Base-by-base conservation (phyloP, 75 land plant species). In the Larix kaempferi region DNA sequence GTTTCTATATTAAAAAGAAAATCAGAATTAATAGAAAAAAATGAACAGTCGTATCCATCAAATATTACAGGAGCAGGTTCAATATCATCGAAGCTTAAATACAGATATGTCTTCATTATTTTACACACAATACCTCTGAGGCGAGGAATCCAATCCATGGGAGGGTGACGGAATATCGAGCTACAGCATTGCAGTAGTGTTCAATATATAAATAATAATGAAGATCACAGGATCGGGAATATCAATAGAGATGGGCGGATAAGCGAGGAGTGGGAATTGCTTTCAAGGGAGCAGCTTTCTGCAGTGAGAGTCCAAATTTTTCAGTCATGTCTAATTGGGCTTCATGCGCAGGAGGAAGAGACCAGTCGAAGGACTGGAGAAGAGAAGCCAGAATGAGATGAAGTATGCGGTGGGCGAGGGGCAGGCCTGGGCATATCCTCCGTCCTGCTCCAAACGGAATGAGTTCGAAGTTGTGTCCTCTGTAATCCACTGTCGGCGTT, bases 291-390 rank as follows among this genome's bases (percentile, higher is more conserved):
- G 56, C 56, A 29, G 76, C 60, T 23, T 64, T 83, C 54, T 83
- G 83, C 33, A 58, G 33, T 12, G 83, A 54, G 15, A 78, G 74
- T 15, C 86, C 85, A 49, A 41, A 56, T 23, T 57, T 59, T 60
- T 85, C 86, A 6, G 52, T 35, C 79, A 82, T 64, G 79, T 85
- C 86, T 15, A 85, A 19, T 3, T 78, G 85, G 44, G 54, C 10
- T 77, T 59, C 14, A 27, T 37, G 17, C 25, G 16, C 60, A 81
- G 7, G 22, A 35, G 26, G 25, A 56, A 63, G 63, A 23, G 73
- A 56, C 82, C 82, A 80, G 5, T 80, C 72, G 35, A 76, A 80
- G 37, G 57, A 39, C 1, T 80, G 82, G 7, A 80, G 19, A n/a
- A 80, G 80, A 44, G 52, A 41, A 14, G 71, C 79, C 14, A 79